Evolutionary conservation across 805 yeast genomes (phyloP).

Genomic region (Ogataea neopini): DNA sequence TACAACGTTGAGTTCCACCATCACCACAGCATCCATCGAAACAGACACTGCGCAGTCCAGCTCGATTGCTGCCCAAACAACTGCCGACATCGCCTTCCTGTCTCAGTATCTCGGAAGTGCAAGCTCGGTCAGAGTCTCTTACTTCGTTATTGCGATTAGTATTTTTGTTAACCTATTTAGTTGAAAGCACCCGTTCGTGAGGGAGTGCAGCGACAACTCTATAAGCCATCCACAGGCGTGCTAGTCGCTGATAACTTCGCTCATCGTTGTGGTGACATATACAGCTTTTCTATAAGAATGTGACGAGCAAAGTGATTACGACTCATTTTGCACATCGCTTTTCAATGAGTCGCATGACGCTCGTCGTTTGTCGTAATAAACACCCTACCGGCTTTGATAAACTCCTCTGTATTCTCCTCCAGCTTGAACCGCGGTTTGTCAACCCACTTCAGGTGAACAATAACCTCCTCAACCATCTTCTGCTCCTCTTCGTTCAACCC

Average conservation of each 20-base stretch:
- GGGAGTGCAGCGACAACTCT: too few species aligned
- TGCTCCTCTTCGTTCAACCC: constrained; percentile 4
- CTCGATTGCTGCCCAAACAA: constrained; percentile 6
- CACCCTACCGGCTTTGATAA: constrained; percentile 5
- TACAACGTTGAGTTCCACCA: neutral
- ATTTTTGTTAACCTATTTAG: neutral
- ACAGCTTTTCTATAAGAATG: too few species aligned
- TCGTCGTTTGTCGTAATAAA: neutral
- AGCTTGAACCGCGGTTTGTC: constrained; percentile 7
- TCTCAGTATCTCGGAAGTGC: constrained; percentile 5
- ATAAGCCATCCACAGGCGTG: too few species aligned
- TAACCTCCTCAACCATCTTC: constrained; percentile 3
- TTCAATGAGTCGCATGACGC: too few species aligned
- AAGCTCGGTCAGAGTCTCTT: neutral
- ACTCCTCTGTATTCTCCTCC: constrained; percentile 1
- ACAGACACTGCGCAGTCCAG: neutral
- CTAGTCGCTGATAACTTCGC: too few species aligned
- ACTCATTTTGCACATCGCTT: too few species aligned
- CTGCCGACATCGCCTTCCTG: constrained; percentile 1
- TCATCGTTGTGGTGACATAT: too few species aligned
- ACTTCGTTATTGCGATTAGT: neutral
- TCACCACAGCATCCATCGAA: neutral
- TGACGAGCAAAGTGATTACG: too few species aligned
- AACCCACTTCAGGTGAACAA: constrained; percentile 8
- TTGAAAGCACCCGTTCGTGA: too few species aligned